Percentiles rank a stretch among this genome's conserved stretches.
These are phyloP conservation scores for Phialocephala subalpina DNA, from an alignment of 2,329 filamentous ascomycete genomes.

Conservation along the genomic window DNA sequence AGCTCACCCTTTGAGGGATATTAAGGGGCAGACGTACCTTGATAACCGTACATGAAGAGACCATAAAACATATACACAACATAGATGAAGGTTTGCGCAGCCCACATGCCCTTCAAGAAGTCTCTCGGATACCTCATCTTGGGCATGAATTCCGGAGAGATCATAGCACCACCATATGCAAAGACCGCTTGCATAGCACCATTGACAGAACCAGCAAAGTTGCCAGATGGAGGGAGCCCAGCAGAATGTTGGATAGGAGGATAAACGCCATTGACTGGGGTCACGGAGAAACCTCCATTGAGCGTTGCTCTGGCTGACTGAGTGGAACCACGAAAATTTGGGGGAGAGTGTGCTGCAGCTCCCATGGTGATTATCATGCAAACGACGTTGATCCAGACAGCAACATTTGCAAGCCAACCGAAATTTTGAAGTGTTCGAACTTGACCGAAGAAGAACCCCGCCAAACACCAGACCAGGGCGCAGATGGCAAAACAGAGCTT, in stretches of 20 bases:
- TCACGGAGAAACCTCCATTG: constrained; percentile 48
- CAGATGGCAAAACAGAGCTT: constrained; percentile 60
- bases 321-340: constrained; percentile 52
- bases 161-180: constrained; percentile 61
- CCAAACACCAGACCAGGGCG: constrained; percentile 55
- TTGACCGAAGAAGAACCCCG: constrained; percentile 60
- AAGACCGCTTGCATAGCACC: constrained; percentile 13
- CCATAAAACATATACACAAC: constrained; percentile 52
- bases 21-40: neutral
- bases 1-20: neutral
- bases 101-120: constrained; percentile 51
- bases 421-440: constrained; percentile 62
- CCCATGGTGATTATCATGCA: constrained; percentile 64
- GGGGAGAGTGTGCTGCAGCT: constrained; percentile 55
- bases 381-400: constrained; percentile 62
- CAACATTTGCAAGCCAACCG: constrained; percentile 61
- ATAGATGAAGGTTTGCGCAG: constrained; percentile 50
- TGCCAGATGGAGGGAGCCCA: constrained; percentile 7
- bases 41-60: constrained; percentile 39
- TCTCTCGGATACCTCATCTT: constrained; percentile 54
- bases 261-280: constrained; percentile 45
- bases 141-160: constrained; percentile 64
- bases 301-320: constrained; percentile 48
- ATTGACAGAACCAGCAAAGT: constrained; percentile 12
- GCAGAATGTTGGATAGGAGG: constrained; percentile 22